Evolutionary conservation across 305 asterid species (phyloP).

Genomic region (Ilex paraguariensis): DNA sequence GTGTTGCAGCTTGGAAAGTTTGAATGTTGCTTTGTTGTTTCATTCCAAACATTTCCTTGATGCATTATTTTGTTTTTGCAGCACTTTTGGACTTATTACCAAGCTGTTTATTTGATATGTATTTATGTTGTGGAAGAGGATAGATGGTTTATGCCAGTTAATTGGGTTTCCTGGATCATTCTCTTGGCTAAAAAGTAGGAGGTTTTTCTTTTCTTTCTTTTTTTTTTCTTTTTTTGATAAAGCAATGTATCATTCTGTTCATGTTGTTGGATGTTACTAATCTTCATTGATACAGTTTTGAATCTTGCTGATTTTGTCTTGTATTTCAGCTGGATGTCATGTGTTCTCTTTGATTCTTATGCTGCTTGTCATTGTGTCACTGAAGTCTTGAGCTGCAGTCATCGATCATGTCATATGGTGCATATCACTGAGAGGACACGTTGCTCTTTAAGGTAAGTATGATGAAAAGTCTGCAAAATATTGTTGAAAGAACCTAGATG

Average conservation of each 20-base stretch:
- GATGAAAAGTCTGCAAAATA: neutral
- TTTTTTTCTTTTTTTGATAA: neutral
- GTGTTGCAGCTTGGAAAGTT: no score
- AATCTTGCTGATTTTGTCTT: no score
- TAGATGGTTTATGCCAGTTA: constrained; percentile 14
- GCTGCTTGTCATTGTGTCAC: constrained; percentile 6
- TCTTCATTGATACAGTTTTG: neutral
- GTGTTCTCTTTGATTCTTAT: no score
- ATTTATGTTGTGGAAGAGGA: constrained; percentile 2
- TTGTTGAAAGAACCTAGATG: no score
- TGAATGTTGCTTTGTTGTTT: no score
- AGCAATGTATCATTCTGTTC: neutral
- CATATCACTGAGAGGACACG: constrained; percentile 14
- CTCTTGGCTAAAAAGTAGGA: constrained; percentile 13
- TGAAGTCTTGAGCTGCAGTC: constrained; percentile 24
- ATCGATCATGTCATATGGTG: constrained; percentile 13
- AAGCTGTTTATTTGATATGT: neutral
- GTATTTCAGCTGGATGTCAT: no score
- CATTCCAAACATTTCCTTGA: no score
- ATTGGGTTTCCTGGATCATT: constrained; percentile 14
- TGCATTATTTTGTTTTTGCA: neutral
- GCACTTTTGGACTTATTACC: constrained; percentile 5
- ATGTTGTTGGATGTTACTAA: neutral
- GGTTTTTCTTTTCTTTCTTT: constrained; percentile 13
- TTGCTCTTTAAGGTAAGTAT: constrained; percentile 42